Evolutionary conservation across 73 alveolate species (phyloP).

Genomic region (Tetrahymena borealis): DNA sequence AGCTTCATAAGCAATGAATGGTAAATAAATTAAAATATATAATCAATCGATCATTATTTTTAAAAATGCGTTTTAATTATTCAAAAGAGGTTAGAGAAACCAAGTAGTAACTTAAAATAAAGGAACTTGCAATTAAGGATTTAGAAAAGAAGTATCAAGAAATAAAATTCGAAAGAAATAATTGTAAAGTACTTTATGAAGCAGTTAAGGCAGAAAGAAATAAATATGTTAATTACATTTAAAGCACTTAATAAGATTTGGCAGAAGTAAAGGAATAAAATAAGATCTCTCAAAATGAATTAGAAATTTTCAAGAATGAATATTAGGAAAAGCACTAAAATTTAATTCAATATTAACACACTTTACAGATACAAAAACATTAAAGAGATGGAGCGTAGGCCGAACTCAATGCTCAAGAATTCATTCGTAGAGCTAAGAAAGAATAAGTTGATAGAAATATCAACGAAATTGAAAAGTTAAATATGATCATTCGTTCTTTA

Average conservation of each 20-base stretch:
- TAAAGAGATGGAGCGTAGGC: constrained; percentile 85
- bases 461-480: constrained; percentile 92
- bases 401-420: constrained; percentile 85
- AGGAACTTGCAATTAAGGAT: constrained; percentile 86
- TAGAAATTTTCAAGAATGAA: constrained; percentile 91
- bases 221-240: constrained; percentile 85
- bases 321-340: constrained; percentile 86
- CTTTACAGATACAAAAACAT: constrained; percentile 72
- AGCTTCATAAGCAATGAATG: constrained; percentile 70
- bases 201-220: constrained; percentile 93
- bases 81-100: constrained; percentile 93
- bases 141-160: constrained; percentile 85
- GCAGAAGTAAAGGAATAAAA: constrained; percentile 96
- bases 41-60: too few species aligned
- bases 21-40: constrained; percentile 16
- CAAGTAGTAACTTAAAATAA: constrained; percentile 87
- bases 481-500: constrained; percentile 81
- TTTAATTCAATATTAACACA: constrained; percentile 76
- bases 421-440: constrained; percentile 77
- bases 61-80: too few species aligned
- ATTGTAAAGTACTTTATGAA: constrained; percentile 88
- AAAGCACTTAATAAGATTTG: constrained; percentile 84
- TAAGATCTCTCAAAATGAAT: constrained; percentile 86
- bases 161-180: constrained; percentile 80
- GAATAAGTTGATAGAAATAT: constrained; percentile 77